phyloP scores from a whole-genome alignment of 495 filamentous ascomycete genomes.

The Lasiosphaeriaceae sp. region DNA sequence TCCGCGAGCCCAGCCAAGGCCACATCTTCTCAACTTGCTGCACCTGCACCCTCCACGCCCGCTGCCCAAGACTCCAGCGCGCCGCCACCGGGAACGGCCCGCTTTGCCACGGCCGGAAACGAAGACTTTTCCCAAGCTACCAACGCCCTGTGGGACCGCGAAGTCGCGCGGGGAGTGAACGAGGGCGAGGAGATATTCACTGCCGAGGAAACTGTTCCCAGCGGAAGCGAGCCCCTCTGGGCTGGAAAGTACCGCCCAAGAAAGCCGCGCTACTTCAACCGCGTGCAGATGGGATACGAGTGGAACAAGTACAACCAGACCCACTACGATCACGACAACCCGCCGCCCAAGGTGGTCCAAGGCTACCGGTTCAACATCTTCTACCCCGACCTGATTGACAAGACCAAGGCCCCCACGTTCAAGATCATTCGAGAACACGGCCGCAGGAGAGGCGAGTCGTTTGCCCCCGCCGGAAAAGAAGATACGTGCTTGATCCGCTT shows the following conservation, averaged over 20 bases:
- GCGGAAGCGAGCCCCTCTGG: constrained; percentile 67
- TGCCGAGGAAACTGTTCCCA: constrained; percentile 77
- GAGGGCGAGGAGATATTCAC: constrained; percentile 97
- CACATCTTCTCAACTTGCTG: constrained; percentile 17
- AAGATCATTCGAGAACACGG: constrained; percentile 90
- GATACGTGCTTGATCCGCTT: constrained; percentile 97
- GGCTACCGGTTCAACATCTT: constrained; percentile 99
- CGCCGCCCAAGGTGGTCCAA: constrained; percentile 95
- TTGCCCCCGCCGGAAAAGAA: constrained; percentile 93
- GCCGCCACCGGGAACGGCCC: constrained; percentile 54
- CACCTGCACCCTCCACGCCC: constrained; percentile 25
- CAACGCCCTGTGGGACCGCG: constrained; percentile 85
- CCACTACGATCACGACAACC: constrained; percentile 98
- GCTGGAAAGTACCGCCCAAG: constrained; percentile 85
- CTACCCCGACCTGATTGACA: constrained; percentile 98
- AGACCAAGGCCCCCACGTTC: constrained; percentile 89
- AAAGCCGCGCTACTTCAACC: constrained; percentile 96
- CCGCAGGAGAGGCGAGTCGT: constrained; percentile 82
- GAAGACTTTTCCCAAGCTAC: constrained; percentile 91
- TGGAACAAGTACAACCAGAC: constrained; percentile 99
- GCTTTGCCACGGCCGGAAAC: constrained; percentile 70
- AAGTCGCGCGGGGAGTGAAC: constrained; percentile 84
- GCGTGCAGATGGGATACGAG: constrained; percentile 98
- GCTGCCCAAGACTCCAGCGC: constrained; percentile 27
- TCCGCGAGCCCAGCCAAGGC: constrained; percentile 16